These are phyloP conservation scores for Claviceps fusiformis DNA, from an alignment of 2,329 filamentous ascomycete genomes.

Conservation along the genomic window DNA sequence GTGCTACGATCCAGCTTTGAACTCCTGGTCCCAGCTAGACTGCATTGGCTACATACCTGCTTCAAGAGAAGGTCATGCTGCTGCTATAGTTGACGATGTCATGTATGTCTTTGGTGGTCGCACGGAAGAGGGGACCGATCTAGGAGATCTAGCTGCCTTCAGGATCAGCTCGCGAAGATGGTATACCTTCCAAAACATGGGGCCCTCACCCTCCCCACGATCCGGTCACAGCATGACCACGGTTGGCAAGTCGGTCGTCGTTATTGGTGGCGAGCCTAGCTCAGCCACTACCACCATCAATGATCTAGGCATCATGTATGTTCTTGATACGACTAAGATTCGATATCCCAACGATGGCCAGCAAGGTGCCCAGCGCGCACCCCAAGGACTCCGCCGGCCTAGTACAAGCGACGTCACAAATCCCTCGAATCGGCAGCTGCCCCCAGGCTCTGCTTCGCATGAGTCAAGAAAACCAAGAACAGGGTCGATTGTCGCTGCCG, in stretches of 20 bases:
- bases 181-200: constrained; percentile 99
- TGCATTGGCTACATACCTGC: constrained; percentile 97
- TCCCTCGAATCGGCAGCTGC: constrained; percentile 19
- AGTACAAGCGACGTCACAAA: constrained; percentile 24
- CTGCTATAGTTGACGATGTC: constrained; percentile 85
- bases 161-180: constrained; percentile 67
- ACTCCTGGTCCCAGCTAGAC: constrained; percentile 77
- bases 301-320: constrained; percentile 79
- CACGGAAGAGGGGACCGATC: constrained; percentile 80
- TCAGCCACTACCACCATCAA: constrained; percentile 67
- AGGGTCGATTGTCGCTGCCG: not conserved
- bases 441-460: constrained; percentile 14
- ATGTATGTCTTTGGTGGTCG: constrained; percentile 99
- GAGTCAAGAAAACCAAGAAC: constrained; percentile 1
- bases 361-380: constrained; percentile 22
- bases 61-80: constrained; percentile 85
- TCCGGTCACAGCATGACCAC: constrained; percentile 98
- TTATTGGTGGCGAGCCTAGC: constrained; percentile 88
- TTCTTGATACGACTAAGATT: constrained; percentile 91
- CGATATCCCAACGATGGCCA: constrained; percentile 73
- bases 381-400: constrained; percentile 26
- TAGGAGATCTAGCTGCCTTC: constrained; percentile 82
- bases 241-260: constrained; percentile 81
- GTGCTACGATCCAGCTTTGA: constrained; percentile 77
- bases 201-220: constrained; percentile 79